Evolutionary conservation across 2,329 filamentous ascomycete genomes (phyloP), one percentile per base, ranked within the genome.

Genomic region (Lecanoromycetidae sp.): DNA sequence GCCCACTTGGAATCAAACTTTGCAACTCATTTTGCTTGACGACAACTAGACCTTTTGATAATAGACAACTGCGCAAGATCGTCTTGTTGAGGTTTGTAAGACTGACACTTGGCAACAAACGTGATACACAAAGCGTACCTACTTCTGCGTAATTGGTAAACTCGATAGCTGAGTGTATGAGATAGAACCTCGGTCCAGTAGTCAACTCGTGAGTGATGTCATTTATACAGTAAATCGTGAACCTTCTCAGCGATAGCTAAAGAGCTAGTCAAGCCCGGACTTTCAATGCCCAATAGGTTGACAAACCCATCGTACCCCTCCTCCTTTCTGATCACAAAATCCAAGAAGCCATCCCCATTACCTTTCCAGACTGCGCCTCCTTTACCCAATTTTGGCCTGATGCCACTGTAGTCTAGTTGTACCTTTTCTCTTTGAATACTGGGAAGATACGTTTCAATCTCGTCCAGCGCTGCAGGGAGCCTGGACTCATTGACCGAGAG

Each of bases 201-300:
- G n/a, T n/a, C n/a, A n/a, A n/a, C n/a, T n/a, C n/a, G n/a, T n/a
- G n/a, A n/a, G 4, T 45, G 17, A n/a, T 12, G 8, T 53, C 50
- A 59, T 39, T 54, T 56, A 57, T 79, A 78, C 56, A 80, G 53
- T 42, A 80, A 59, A 1, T 57, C 61, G 55, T 76, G 66, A 8
- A 94, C 87, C 69, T 76, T 75, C 60, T 94, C 85, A 3, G 74
- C 88, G 64, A 95, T 90, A 1, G 87, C 87, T 66, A 96, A 66
- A 56, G 75, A 79, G 62, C 85, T 91, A 38, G 90, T 96, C 63
- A 96, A 66, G 4, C 90, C 90, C 0, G 90, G 90, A 63, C 86
- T 94, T 70, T 96, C 90, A 56, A 95, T 95, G 0, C 87, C 90
- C 56, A 96, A 60, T 55, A 96, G 61, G 68, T 95, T 95, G 7